Percentiles rank a stretch among this genome's conserved stretches.
These are phyloP conservation scores for Pyrenophora graminea DNA, from an alignment of 2,329 filamentous ascomycete genomes.

Conservation along the genomic window DNA sequence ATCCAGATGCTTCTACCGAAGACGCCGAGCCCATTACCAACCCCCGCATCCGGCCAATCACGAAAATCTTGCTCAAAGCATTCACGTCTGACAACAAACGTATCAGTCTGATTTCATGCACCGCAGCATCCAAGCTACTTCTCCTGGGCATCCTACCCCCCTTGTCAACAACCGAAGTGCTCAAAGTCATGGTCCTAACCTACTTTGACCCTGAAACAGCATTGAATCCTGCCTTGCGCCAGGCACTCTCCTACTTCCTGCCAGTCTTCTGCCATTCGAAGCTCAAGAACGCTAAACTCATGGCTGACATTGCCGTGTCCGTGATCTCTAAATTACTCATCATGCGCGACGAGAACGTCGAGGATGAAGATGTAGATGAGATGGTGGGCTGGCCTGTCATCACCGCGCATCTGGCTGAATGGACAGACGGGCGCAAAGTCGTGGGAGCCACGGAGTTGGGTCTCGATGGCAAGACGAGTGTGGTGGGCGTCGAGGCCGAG, in stretches of 20 bases:
- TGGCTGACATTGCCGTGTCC: slow-evolving; percentile 74
- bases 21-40: slow-evolving; percentile 40
- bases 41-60: slow-evolving; percentile 62
- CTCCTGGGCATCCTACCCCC: slow-evolving; percentile 71
- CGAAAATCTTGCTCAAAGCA: slow-evolving; percentile 85
- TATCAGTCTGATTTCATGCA: slow-evolving; percentile 79
- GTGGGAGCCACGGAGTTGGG: slow-evolving; percentile 60
- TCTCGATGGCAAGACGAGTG: slow-evolving; percentile 59
- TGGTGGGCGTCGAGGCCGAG: slow-evolving; percentile 61
- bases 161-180: slow-evolving; percentile 63
- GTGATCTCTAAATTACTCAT: slow-evolving; percentile 71
- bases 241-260: slow-evolving; percentile 89
- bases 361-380: slow-evolving; percentile 69
- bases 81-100: slow-evolving; percentile 68
- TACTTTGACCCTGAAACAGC: slow-evolving; percentile 88
- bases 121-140: slow-evolving; percentile 83
- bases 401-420: slow-evolving; percentile 83
- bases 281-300: slow-evolving; percentile 78
- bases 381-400: slow-evolving; percentile 80
- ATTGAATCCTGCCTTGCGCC: slow-evolving; percentile 78
- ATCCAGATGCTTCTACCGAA: slow-evolving; percentile 47
- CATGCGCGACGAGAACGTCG: slow-evolving; percentile 65
- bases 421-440: slow-evolving; percentile 88
- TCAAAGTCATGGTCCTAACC: slow-evolving; percentile 79
- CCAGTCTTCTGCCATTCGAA: slow-evolving; percentile 92